Conservation (phyloP, 192 early-diverging fungal species). For the Coemansia reversa region DNA sequence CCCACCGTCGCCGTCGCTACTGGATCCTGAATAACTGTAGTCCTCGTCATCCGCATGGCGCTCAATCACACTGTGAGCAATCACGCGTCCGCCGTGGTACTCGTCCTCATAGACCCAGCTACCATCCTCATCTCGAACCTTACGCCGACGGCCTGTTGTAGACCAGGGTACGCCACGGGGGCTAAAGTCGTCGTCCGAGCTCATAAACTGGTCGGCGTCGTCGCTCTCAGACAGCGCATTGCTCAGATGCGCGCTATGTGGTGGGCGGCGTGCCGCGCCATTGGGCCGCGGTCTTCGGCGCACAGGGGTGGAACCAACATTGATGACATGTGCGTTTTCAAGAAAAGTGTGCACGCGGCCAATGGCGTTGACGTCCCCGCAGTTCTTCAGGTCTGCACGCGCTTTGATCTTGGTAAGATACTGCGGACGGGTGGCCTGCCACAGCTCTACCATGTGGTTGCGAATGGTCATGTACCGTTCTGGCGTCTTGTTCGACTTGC, state of each 20-base stretch:
- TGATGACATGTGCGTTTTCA: slow-evolving; percentile 76
- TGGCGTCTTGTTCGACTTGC: slow-evolving; percentile 75
- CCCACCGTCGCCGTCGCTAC: slow-evolving; percentile 7
- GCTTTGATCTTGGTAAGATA: slow-evolving; percentile 85
- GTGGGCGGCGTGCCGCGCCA: background rate
- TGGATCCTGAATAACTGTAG: slow-evolving; percentile 24
- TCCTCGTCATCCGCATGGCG: slow-evolving; percentile 35
- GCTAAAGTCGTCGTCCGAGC: background rate
- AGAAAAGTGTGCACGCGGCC: slow-evolving; percentile 82
- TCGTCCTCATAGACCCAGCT: slow-evolving; percentile 24
- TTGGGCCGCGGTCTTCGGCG: slow-evolving; percentile 9
- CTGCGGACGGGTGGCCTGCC: slow-evolving; percentile 64
- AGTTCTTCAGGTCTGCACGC: slow-evolving; percentile 71
- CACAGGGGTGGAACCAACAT: slow-evolving; percentile 57
- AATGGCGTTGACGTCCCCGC: slow-evolving; percentile 93
- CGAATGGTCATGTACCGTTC: slow-evolving; percentile 85
- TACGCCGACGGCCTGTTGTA: slow-evolving; percentile 12
- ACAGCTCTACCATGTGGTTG: slow-evolving; percentile 83
- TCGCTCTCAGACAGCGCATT: background rate
- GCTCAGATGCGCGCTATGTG: background rate
- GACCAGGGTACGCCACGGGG: background rate
- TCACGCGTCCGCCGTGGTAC: slow-evolving; percentile 33
- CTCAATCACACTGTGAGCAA: slow-evolving; percentile 34
- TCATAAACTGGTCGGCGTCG: background rate
- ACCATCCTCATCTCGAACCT: slow-evolving; percentile 12